Percentiles rank a stretch among this genome's conserved stretches.
phyloP scores from a whole-genome alignment of 805 yeast species.

The Wickerhamomyces hampshirensis region DNA sequence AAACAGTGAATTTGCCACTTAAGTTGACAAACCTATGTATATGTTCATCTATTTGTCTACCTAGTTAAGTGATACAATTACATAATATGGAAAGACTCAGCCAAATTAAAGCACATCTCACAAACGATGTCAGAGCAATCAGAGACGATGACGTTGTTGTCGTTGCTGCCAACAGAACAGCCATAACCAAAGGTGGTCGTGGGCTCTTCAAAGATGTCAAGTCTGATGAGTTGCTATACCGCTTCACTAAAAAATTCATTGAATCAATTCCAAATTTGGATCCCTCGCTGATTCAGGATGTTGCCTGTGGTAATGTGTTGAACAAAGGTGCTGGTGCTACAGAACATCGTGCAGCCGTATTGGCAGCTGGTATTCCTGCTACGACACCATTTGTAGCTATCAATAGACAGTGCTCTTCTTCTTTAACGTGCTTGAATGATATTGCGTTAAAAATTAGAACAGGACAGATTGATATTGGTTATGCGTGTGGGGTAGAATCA shows the following conservation, averaged over 20 bases:
- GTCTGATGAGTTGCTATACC: slow-evolving; percentile 71
- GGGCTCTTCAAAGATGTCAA: slow-evolving; percentile 82
- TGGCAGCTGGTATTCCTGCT: slow-evolving; percentile 88
- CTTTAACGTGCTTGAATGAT: slow-evolving; percentile 84
- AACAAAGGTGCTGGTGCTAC: slow-evolving; percentile 93
- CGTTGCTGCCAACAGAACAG: slow-evolving; percentile 86
- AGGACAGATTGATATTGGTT: slow-evolving; percentile 89
- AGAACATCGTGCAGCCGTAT: slow-evolving; percentile 87
- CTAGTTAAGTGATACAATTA: background rate
- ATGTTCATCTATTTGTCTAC: no score
- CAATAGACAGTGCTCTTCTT: slow-evolving; percentile 94
- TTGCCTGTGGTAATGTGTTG: slow-evolving; percentile 86
- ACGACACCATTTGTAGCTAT: slow-evolving; percentile 74
- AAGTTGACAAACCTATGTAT: no score
- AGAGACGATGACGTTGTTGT: slow-evolving; percentile 76
- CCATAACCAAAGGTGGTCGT: slow-evolving; percentile 81
- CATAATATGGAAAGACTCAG: slow-evolving; percentile 31
- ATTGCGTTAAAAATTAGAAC: slow-evolving; percentile 81
- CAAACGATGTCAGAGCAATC: slow-evolving; percentile 11
- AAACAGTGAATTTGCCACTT: no score
- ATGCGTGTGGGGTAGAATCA: slow-evolving; percentile 91
- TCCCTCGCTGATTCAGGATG: slow-evolving; percentile 67
- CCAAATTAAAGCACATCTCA: slow-evolving; percentile 30
- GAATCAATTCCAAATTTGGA: slow-evolving; percentile 43
- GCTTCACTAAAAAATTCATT: slow-evolving; percentile 59